Base-by-base conservation (phyloP, 805 yeast species). In the Grigorovia humatica region DNA sequence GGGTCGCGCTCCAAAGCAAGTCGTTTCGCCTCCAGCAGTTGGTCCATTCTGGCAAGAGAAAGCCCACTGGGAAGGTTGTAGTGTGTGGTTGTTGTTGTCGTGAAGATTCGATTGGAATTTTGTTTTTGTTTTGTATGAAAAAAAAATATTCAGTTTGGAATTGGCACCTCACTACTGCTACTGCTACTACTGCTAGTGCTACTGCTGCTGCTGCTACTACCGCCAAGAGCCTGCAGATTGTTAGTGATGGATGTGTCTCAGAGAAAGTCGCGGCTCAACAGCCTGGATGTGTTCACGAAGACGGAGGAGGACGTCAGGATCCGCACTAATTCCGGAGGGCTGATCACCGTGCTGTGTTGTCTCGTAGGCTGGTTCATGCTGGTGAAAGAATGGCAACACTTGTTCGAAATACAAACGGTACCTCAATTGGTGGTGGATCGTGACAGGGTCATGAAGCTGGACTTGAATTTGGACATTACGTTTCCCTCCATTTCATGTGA, bases 261-360 rank as follows among this genome's bases (percentile, higher is more conserved):
- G 19, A 49, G 29, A 15, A 51, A 47, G 19, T 51, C 62, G 7
- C 57, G 60, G 27, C 60, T 72, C 27, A 54, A 86, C 46, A 77
- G 82, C 45, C 71, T 85, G 53, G 98, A 90, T 68, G 95, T 91
- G n/a, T 90, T 91, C 65, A 79, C 95, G 30, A 91, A 90, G 69
- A 87, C 97, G 5, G 90, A 88, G 40, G 98, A 91, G 63, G 99
- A 93, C 66, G 95, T 95, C 9, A 78, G 87, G 48, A 80, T 93
- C 54, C 81, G 85, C 55, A 93, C 99, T 4, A 77, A 91, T 5
- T 76, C 91, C 9, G 99, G 99, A 50, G 99, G 96, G 2, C 60
- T 88, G 29, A 86, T 93, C 61, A 88, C 98, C 2, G 61, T 93
- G 44, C 70, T 79, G 2, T 85, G 96, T 61, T 61, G 80, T 2